These are phyloP conservation scores for Cryphonectria radicalis DNA, from an alignment of 2,329 filamentous ascomycete genomes.

Conservation along the genomic window DNA sequence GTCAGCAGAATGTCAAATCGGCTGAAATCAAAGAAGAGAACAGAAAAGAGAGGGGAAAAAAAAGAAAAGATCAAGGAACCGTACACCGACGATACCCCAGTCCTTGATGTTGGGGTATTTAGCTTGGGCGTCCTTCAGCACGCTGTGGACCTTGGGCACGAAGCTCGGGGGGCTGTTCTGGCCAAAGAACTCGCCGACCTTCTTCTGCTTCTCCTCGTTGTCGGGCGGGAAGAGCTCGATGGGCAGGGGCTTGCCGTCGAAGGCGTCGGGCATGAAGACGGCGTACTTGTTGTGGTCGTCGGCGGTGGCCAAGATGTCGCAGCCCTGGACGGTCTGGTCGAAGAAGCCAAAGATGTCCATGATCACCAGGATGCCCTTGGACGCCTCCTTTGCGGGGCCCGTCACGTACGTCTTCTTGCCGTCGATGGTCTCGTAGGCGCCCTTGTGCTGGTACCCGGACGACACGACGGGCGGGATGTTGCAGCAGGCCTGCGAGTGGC, in stretches of 20 bases:
- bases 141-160: conserved; percentile 56
- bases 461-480: conserved; percentile 52
- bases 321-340: conserved; percentile 71
- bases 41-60: background rate
- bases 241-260: conserved; percentile 70
- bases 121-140: conserved; percentile 56
- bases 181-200: conserved; percentile 61
- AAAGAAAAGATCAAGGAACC: conserved; percentile 31
- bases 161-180: conserved; percentile 53
- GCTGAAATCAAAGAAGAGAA: background rate
- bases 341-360: conserved; percentile 74
- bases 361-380: conserved; percentile 64
- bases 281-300: conserved; percentile 70
- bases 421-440: conserved; percentile 49
- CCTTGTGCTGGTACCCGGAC: conserved; percentile 49
- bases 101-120: conserved; percentile 59
- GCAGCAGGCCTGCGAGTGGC: conserved; percentile 48
- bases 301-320: conserved; percentile 65
- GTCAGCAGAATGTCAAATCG: background rate
- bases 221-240: conserved; percentile 66
- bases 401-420: conserved; percentile 55
- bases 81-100: conserved; percentile 65
- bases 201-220: conserved; percentile 66
- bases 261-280: conserved; percentile 92
- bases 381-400: conserved; percentile 47